Percentiles rank a stretch among this genome's conserved stretches.
phyloP scores from a whole-genome alignment of 495 filamentous ascomycete species.

The Neurospora sp. region DNA sequence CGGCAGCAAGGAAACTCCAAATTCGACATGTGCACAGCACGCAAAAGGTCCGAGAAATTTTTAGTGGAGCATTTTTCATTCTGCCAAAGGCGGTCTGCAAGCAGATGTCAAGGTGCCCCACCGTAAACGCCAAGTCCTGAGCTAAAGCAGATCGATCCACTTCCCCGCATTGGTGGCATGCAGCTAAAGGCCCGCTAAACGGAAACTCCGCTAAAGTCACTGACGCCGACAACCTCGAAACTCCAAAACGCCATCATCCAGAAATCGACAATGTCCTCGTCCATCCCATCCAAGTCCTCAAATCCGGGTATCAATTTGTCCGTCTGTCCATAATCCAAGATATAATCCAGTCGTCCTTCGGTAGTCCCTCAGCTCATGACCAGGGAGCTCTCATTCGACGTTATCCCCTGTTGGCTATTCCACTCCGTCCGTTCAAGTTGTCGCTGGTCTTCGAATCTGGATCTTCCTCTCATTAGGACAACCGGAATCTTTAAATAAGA shows the following conservation, averaged over 20 bases:
- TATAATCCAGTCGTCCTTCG: not conserved
- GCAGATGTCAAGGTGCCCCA: not conserved
- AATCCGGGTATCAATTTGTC: not conserved
- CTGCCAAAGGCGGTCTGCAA: constrained; percentile 18
- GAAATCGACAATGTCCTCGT: not conserved
- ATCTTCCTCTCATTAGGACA: not conserved
- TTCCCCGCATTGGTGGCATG: not conserved
- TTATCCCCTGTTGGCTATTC: not conserved
- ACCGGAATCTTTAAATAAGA: too few species aligned
- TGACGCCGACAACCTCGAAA: not conserved
- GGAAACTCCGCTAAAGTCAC: not conserved
- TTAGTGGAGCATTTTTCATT: constrained; percentile 20
- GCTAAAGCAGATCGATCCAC: not conserved
- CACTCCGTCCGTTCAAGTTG: not conserved
- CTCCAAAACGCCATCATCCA: not conserved
- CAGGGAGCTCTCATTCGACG: not conserved
- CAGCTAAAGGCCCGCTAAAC: not conserved
- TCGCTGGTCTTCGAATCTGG: not conserved
- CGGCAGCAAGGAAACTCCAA: not conserved
- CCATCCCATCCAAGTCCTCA: not conserved
- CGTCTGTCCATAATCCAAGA: not conserved
- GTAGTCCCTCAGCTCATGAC: not conserved
- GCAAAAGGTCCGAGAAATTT: constrained; percentile 11
- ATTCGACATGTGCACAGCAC: not conserved
- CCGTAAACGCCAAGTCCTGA: not conserved